Percentiles rank a stretch among this genome's conserved stretches.
Evolutionary conservation across 768 basidiomycete genomes (phyloP).

Genomic region (Omphalotus guepiniiformis): DNA sequence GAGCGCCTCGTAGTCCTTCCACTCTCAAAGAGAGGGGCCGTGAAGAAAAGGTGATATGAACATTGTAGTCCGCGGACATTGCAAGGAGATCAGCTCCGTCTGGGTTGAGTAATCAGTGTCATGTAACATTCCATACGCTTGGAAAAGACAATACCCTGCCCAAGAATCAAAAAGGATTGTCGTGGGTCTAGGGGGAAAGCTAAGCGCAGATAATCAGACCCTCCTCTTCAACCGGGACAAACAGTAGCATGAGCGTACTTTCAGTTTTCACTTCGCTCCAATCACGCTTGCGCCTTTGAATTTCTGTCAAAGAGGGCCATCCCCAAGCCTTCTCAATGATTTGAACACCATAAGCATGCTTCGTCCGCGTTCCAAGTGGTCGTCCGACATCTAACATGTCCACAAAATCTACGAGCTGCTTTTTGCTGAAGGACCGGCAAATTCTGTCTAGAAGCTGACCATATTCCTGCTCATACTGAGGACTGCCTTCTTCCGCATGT

Average conservation of each 20-base stretch:
- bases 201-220: constrained; percentile 21
- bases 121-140: not conserved
- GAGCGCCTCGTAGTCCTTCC: constrained; percentile 50
- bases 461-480: constrained; percentile 50
- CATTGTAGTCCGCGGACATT: constrained; percentile 54
- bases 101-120: constrained; percentile 23
- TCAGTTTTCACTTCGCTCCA: constrained; percentile 42
- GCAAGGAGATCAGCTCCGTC: constrained; percentile 62
- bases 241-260: constrained; percentile 33
- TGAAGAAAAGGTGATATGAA: constrained; percentile 54
- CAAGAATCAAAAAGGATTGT: constrained; percentile 67
- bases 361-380: constrained; percentile 30
- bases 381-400: constrained; percentile 32
- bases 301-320: constrained; percentile 57
- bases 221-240: constrained; percentile 6
- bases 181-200: constrained; percentile 53
- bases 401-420: constrained; percentile 55
- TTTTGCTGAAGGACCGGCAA: constrained; percentile 56
- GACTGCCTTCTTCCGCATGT: constrained; percentile 35
- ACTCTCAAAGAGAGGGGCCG: constrained; percentile 56
- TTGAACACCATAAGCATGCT: constrained; percentile 37
- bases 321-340: constrained; percentile 67
- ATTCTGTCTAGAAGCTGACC: constrained; percentile 48
- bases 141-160: constrained; percentile 46
- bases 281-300: constrained; percentile 47